phyloP scores from a whole-genome alignment of 163 green algal genomes.

The Chlorella variabilis region DNA sequence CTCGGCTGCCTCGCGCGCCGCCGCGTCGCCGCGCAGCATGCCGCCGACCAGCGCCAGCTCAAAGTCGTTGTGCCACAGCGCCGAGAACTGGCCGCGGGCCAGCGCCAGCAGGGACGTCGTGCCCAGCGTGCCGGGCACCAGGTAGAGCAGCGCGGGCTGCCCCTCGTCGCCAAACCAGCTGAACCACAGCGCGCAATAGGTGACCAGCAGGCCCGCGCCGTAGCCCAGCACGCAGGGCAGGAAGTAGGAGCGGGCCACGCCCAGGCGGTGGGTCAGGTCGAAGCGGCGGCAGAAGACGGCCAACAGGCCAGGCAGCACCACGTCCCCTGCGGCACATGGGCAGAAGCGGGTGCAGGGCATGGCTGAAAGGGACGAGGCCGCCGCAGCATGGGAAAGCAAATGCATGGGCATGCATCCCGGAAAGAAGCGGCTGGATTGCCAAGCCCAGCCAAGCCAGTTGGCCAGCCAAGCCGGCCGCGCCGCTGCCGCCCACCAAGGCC shows the following conservation, averaged over 20 bases:
- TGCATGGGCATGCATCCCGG: too few species aligned
- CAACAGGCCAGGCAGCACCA: conserved; percentile 92
- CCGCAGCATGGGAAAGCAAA: neutral
- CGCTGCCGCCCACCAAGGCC: neutral
- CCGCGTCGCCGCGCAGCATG: neutral
- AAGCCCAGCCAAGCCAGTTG: too few species aligned
- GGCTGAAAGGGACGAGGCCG: neutral
- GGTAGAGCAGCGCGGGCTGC: conserved; percentile 91
- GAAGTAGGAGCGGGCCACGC: conserved; percentile 55
- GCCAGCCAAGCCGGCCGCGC: too few species aligned
- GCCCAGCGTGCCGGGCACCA: conserved; percentile 88
- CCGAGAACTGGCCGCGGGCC: conserved; percentile 60
- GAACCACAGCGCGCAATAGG: conserved; percentile 78
- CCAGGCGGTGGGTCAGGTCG: conserved; percentile 50
- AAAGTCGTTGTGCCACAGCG: conserved; percentile 52
- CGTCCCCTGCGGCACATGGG: conserved; percentile 66
- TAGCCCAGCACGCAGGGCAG: conserved; percentile 62
- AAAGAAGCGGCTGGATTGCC: too few species aligned
- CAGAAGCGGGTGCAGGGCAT: neutral
- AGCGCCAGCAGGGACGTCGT: conserved; percentile 52
- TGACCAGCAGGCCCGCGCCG: conserved; percentile 78
- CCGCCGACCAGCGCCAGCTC: neutral
- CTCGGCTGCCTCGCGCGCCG: neutral
- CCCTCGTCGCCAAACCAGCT: conserved; percentile 67
- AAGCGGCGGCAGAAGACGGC: conserved; percentile 74